phyloP scores from a whole-genome alignment of 2,329 filamentous ascomycete species.

The Celoporthe dispersa region DNA sequence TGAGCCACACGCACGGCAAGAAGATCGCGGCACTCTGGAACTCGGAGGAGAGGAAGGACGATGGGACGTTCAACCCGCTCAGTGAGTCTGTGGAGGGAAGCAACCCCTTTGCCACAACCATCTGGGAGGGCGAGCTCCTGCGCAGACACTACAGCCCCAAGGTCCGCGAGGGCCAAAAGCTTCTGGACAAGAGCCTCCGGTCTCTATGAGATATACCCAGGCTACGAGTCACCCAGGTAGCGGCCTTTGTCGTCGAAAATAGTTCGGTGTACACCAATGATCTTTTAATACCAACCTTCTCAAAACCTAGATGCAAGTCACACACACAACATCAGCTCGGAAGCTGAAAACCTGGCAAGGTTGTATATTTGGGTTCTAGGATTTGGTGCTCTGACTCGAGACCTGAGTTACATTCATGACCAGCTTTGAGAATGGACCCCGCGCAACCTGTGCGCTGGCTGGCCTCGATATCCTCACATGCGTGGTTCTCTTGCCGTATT shows the following conservation, averaged over 20 bases:
- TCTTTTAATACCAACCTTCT: background rate
- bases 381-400: background rate
- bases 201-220: conserved; percentile 18
- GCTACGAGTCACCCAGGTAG: conserved; percentile 20
- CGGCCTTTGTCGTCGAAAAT: conserved; percentile 8
- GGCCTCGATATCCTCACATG: background rate
- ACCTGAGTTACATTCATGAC: background rate
- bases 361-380: background rate
- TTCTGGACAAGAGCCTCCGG: conserved; percentile 68
- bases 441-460: background rate
- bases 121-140: conserved; percentile 93
- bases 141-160: conserved; percentile 84
- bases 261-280: conserved; percentile 2
- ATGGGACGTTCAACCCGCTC: conserved; percentile 80
- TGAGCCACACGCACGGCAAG: conserved; percentile 79
- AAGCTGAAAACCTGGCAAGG: background rate
- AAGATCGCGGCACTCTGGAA: conserved; percentile 90
- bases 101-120: conserved; percentile 87
- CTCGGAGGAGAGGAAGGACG: conserved; percentile 89
- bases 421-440: background rate
- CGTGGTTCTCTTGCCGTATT: background rate
- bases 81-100: conserved; percentile 78
- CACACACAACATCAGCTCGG: background rate
- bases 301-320: background rate
- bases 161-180: conserved; percentile 74